Evolutionary conservation across 2,329 filamentous ascomycete genomes (phyloP), one percentile per base, ranked within the genome.

Genomic region (Colletotrichum acutatum): DNA sequence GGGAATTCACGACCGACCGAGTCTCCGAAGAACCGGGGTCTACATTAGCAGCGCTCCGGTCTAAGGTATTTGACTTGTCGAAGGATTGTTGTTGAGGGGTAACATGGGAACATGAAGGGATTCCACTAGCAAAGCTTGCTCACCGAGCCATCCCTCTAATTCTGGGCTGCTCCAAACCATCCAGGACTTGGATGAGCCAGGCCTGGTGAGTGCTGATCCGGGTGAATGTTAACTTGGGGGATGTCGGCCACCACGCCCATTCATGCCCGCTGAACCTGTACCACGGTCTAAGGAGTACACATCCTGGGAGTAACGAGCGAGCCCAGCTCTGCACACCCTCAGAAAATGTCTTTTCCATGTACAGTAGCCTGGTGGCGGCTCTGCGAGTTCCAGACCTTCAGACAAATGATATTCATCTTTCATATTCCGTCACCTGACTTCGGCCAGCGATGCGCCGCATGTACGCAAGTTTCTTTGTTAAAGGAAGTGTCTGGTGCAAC

Each of bases 1-100:
- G 4, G 49, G 57, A 22, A 22, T 57, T 68, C 14, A 32, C 28
- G 22, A 32, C 69, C 28, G 22, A 32, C 69, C 64, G 64, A 62
- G 37, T 19, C 16, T 42, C 16, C 37, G 37, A 19, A 22, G 26
- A 16, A 28, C 49, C n/a, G 62, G 24, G 19, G 28, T 60, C 24
- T 8, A 46, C 34, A 46, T 24, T 46, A 32, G 12, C n/a, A 7
- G 4, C 16, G n/a, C 9, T 24, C 19, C 9, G 26, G 16, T 22
- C 22, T 30, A 24, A 12, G 12, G 26, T 5, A 34, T 12, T 5
- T 34, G 52, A 42, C 8, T 63, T 49, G 9, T n/a, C 14, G 52
- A 54, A 52, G 11, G 2, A 52, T 24, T 12, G 8, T n/a, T 7
- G 12, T 8, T 52, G 24, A 57, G 42, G 58, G 5, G 34, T 34